A percentile compares a stretch with the other conserved stretches of the same genome.
Evolutionary conservation across 352 stramenopile genomes (phyloP).

Genomic region (Pythium sp.): DNA sequence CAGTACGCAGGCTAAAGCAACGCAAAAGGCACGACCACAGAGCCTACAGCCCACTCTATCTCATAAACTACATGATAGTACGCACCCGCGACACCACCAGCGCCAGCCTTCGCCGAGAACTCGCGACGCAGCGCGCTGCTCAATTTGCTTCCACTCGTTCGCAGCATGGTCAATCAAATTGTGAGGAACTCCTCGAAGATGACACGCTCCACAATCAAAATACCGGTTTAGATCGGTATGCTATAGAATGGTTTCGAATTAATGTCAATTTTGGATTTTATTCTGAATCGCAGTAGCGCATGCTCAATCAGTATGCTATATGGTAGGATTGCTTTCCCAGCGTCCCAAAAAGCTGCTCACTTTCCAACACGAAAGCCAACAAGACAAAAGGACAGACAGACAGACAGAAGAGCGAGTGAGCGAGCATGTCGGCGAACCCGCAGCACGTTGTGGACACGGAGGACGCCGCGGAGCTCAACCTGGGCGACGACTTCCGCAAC

Average conservation of each 20-base stretch:
- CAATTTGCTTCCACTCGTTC: conserved; percentile 25
- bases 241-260: neutral
- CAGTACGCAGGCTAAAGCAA: neutral
- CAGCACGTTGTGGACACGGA: conserved; percentile 89
- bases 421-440: conserved; percentile 70
- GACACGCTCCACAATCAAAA: neutral
- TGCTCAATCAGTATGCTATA: neutral
- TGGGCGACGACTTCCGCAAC: conserved; percentile 87
- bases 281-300: neutral
- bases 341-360: conserved; percentile 1
- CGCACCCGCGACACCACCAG: conserved; percentile 38
- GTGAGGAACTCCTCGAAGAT: neutral
- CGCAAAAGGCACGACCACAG: neutral
- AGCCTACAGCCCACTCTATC: neutral
- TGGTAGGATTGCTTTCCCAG: neutral
- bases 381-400: neutral
- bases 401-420: neutral
- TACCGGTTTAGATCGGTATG: neutral
- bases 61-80: neutral
- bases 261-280: neutral
- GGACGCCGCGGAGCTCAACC: conserved; percentile 87
- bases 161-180: conserved; percentile 23
- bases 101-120: conserved; percentile 49
- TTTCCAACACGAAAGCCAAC: conserved; percentile 6
- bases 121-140: conserved; percentile 24